phyloP scores from a whole-genome alignment of 2,329 filamentous ascomycete species.

The Cryphonectria naterciae region DNA sequence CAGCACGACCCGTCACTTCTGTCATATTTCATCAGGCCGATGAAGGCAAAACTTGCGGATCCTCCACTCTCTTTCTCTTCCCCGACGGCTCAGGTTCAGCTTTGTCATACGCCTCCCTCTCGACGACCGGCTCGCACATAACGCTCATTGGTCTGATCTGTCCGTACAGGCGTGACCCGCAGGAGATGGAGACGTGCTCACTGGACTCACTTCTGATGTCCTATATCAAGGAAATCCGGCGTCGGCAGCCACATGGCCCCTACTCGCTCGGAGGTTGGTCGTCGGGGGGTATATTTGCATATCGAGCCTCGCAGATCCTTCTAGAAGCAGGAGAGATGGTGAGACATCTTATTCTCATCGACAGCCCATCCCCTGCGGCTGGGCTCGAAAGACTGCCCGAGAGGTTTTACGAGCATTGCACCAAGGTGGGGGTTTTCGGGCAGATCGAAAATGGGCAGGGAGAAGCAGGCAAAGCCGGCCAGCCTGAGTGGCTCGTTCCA shows the following conservation, averaged over 20 bases:
- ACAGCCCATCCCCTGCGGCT: neutral
- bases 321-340: neutral
- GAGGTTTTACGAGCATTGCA: conserved; percentile 12
- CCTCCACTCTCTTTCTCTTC: conserved; percentile 13
- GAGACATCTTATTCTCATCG: conserved; percentile 4
- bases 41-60: neutral
- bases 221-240: neutral
- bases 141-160: conserved; percentile 13
- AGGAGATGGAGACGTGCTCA: neutral
- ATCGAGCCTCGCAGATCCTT: conserved; percentile 14
- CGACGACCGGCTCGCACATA: neutral
- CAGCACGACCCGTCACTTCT: too few relatives aligned
- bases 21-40: too few relatives aligned
- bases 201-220: conserved; percentile 8
- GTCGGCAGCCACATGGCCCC: conserved; percentile 1
- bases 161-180: conserved; percentile 12
- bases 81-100: conserved; percentile 23
- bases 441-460: neutral
- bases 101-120: conserved; percentile 15
- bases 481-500: conserved; percentile 10
- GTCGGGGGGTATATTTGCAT: conserved; percentile 13
- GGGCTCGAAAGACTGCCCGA: conserved; percentile 10
- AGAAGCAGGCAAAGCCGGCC: neutral
- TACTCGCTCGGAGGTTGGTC: conserved; percentile 19
- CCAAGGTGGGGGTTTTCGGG: neutral